These are phyloP conservation scores for Aspergillus ruber DNA, from an alignment of 2,329 filamentous ascomycete species.

Conservation along the genomic window DNA sequence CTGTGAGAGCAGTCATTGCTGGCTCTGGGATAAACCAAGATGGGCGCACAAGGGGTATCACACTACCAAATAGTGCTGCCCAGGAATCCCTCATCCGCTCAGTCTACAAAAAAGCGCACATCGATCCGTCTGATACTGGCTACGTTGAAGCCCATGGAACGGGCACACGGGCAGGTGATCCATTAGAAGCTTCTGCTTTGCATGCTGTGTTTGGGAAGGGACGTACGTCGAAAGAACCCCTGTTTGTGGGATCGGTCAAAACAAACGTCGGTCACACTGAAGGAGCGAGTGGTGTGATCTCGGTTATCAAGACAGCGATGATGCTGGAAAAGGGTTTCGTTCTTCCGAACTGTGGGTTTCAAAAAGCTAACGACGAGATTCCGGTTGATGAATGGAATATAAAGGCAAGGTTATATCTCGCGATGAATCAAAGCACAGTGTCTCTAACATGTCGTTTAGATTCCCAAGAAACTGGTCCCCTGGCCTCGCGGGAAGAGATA, in stretches of 20 bases:
- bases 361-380: conserved; percentile 24
- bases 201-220: conserved; percentile 27
- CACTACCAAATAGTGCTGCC: conserved; percentile 32
- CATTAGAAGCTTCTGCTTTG: conserved; percentile 49
- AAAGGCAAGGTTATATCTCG: neutral
- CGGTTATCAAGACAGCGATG: conserved; percentile 25
- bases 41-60: conserved; percentile 32
- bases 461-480: conserved; percentile 3
- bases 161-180: conserved; percentile 51
- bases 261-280: conserved; percentile 19
- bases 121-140: conserved; percentile 22
- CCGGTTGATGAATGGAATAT: conserved; percentile 18
- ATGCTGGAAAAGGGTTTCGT: conserved; percentile 19
- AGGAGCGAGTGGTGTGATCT: conserved; percentile 24
- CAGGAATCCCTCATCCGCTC: conserved; percentile 32
- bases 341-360: conserved; percentile 21
- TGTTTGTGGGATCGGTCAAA: conserved; percentile 20
- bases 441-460: conserved; percentile 1
- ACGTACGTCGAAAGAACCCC: conserved; percentile 1
- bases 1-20: conserved; percentile 30
- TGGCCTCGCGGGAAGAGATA: conserved; percentile 24
- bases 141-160: conserved; percentile 50
- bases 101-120: conserved; percentile 29
- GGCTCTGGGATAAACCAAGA: conserved; percentile 30
- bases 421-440: conserved; percentile 1